Conservation (phyloP, 345 rosid genomes). For the Eucalyptus pumila region DNA sequence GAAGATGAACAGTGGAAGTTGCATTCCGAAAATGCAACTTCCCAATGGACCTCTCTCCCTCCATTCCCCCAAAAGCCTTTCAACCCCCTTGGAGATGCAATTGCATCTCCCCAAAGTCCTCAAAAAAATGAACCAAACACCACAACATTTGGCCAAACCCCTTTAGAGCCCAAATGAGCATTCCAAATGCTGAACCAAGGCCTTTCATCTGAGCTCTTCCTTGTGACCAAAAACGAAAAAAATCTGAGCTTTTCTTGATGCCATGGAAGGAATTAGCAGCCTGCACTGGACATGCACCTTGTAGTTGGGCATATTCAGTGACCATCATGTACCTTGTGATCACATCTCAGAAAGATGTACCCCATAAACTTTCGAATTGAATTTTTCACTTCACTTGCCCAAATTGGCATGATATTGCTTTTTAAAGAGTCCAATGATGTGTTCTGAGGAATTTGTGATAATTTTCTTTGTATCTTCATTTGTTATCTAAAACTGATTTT, state of each 20-base stretch:
- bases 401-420: neutral
- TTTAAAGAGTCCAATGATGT: neutral
- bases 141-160: too few species aligned
- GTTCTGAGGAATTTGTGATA: neutral
- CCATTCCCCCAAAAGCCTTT: too few species aligned
- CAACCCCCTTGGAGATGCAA: too few species aligned
- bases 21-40: too few species aligned
- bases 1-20: too few species aligned
- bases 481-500: neutral
- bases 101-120: too few species aligned
- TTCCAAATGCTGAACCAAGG: too few species aligned
- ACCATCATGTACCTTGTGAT: neutral
- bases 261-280: neutral
- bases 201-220: neutral
- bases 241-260: neutral
- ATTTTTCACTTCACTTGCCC: neutral
- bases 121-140: too few species aligned
- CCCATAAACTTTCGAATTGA: neutral
- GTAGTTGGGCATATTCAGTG: neutral
- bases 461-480: neutral
- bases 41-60: too few species aligned
- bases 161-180: too few species aligned
- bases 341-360: neutral
- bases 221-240: neutral
- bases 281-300: neutral